Evolutionary conservation across 352 stramenopile genomes (phyloP).

Genomic region (Phytophthora lateralis): DNA sequence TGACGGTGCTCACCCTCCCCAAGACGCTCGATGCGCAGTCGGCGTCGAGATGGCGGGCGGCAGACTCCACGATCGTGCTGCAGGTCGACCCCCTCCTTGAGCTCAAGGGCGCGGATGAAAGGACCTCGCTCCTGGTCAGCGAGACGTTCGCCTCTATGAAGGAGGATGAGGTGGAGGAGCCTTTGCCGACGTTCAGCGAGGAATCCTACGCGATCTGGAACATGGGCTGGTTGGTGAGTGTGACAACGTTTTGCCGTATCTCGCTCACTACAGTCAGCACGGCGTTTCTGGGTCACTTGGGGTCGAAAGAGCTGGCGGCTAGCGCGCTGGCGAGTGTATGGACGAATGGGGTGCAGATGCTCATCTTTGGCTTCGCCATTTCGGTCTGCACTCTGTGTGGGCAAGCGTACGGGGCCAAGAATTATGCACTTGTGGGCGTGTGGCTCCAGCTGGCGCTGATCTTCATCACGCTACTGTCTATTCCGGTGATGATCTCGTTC

Average conservation of each 20-base stretch:
- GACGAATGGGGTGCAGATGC: conserved; percentile 81
- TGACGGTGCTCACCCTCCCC: conserved; percentile 24
- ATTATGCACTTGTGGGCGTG: conserved; percentile 77
- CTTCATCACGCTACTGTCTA: conserved; percentile 75
- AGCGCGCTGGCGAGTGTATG: conserved; percentile 78
- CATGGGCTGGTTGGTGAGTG: conserved; percentile 86
- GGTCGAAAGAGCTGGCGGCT: conserved; percentile 75
- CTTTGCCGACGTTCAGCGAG: conserved; percentile 44
- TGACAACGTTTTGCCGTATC: conserved; percentile 82
- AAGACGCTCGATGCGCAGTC: conserved; percentile 20
- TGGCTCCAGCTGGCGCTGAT: conserved; percentile 83
- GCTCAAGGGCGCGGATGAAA: conserved; percentile 19
- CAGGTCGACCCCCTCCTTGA: conserved; percentile 17
- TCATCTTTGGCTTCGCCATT: conserved; percentile 81
- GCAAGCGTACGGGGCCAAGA: conserved; percentile 80
- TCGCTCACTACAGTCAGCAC: conserved; percentile 79
- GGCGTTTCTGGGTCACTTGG: conserved; percentile 79
- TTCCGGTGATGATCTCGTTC: conserved; percentile 84
- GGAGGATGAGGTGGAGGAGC: conserved; percentile 23
- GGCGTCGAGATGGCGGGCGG: conserved; percentile 13
- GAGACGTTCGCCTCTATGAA: conserved; percentile 22
- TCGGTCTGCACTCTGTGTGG: conserved; percentile 82
- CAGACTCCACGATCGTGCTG: conserved; percentile 19
- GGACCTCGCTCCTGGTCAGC: conserved; percentile 19
- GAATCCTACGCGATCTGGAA: conserved; percentile 76